Conservation (phyloP, 139 green algal genomes). For the Nannochloris sp. region DNA sequence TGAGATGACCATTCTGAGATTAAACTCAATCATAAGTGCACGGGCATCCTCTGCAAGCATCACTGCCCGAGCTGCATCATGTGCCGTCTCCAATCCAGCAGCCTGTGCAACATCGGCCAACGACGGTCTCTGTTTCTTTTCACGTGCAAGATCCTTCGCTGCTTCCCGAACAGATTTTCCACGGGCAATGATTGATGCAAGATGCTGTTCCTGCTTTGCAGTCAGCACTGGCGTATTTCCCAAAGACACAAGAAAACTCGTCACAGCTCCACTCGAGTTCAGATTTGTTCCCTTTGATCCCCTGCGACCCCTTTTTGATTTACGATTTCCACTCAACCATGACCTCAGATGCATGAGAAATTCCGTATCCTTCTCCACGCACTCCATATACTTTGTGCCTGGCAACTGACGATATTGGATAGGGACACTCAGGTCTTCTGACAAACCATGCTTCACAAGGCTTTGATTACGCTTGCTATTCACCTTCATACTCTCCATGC, state of each 20-base stretch:
- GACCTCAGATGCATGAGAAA: slow-evolving; percentile 1
- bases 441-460: too few species aligned
- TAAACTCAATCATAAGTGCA: slow-evolving; percentile 28
- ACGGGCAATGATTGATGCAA: slow-evolving; percentile 14
- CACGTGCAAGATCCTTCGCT: slow-evolving; percentile 1
- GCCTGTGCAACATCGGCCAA: slow-evolving; percentile 6
- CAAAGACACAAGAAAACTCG: slow-evolving; percentile 8
- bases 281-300: not conserved
- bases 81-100: slow-evolving; percentile 8
- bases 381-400: not conserved
- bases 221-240: slow-evolving; percentile 22
- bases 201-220: slow-evolving; percentile 13
- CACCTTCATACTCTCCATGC: too few species aligned
- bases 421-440: not conserved
- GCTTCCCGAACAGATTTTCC: slow-evolving; percentile 2
- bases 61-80: slow-evolving; percentile 3
- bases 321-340: slow-evolving; percentile 1
- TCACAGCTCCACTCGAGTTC: not conserved
- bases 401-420: not conserved
- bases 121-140: not conserved
- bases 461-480: too few species aligned
- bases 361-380: not conserved
- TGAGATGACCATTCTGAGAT: slow-evolving; percentile 26
- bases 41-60: slow-evolving; percentile 16
- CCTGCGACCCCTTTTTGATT: not conserved